A percentile compares a stretch with the other conserved stretches of the same genome.
These are phyloP conservation scores for Hydrangea macrophylla DNA, from an alignment of 148 eudicot genomes.

Conservation along the genomic window DNA sequence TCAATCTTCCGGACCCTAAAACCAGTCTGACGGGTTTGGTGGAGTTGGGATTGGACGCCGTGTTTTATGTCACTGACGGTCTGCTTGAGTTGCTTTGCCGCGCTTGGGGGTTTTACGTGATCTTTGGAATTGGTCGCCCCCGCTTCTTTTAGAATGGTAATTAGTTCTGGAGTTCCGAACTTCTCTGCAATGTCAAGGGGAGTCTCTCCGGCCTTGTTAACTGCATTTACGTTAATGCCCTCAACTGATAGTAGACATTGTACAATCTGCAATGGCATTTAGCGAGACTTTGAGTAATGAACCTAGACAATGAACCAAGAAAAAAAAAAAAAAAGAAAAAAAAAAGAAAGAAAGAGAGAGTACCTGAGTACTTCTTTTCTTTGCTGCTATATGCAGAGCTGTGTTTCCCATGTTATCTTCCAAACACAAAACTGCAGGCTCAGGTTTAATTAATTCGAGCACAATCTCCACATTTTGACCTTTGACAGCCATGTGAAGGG, in stretches of 20 bases:
- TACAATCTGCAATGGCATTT: slow-evolving; percentile 52
- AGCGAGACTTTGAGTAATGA: neutral
- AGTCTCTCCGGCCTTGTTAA: slow-evolving; percentile 75
- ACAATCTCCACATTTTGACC: slow-evolving; percentile 82
- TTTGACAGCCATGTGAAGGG: slow-evolving; percentile 96
- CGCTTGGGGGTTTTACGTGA: slow-evolving; percentile 68
- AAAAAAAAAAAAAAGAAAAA: too few species aligned
- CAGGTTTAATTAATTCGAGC: slow-evolving; percentile 69
- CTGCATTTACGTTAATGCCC: slow-evolving; percentile 56
- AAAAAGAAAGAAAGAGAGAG: slow-evolving; percentile 11
- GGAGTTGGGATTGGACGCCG: slow-evolving; percentile 80
- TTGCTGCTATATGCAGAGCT: slow-evolving; percentile 77
- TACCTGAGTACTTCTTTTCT: slow-evolving; percentile 81
- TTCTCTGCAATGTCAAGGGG: slow-evolving; percentile 90
- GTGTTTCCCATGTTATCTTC: slow-evolving; percentile 91
- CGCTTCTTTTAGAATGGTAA: slow-evolving; percentile 49
- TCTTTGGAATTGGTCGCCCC: slow-evolving; percentile 64
- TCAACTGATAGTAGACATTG: slow-evolving; percentile 50
- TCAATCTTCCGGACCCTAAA: slow-evolving; percentile 72
- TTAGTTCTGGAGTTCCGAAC: slow-evolving; percentile 60
- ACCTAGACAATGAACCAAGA: neutral
- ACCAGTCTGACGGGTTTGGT: slow-evolving; percentile 84
- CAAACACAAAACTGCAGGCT: slow-evolving; percentile 53
- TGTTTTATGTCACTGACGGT: slow-evolving; percentile 95
- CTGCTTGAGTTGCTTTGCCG: slow-evolving; percentile 87